Evolutionary conservation across 805 yeast genomes (phyloP).

Genomic region (Ogataea pini): DNA sequence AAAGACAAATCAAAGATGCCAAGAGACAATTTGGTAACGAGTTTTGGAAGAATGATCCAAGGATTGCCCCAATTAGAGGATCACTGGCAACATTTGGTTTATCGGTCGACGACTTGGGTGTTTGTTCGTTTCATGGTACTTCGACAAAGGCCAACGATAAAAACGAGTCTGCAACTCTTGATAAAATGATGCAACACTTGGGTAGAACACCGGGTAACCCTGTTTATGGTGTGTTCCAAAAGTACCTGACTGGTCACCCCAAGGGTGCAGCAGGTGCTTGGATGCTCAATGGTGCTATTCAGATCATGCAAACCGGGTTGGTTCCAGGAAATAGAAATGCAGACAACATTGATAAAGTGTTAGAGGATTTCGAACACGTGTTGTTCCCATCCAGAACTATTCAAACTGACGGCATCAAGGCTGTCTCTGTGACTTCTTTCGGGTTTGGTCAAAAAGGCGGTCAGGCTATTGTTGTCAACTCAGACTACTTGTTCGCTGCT

Average conservation of each 20-base stretch:
- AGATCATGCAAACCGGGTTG: conserved; percentile 85
- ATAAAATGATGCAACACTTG: conserved; percentile 89
- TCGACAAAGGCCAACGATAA: conserved; percentile 98
- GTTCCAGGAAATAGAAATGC: conserved; percentile 99
- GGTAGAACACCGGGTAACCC: conserved; percentile 99
- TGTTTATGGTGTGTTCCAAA: conserved; percentile 97
- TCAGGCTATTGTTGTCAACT: conserved; percentile 86
- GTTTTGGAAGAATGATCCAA: conserved; percentile 86
- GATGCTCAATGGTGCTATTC: conserved; percentile 99
- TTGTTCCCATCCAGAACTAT: conserved; percentile 92
- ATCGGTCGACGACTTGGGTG: conserved; percentile 92
- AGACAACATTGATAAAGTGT: conserved; percentile 83
- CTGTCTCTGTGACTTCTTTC: conserved; percentile 94
- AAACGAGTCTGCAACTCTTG: conserved; percentile 92
- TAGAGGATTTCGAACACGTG: conserved; percentile 84
- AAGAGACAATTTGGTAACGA: conserved; percentile 94
- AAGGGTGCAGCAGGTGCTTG: conserved; percentile 99
- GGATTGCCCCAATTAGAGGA: conserved; percentile 96
- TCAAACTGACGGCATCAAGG: conserved; percentile 96
- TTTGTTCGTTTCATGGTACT: conserved; percentile 99
- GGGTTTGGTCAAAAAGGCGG: conserved; percentile 99
- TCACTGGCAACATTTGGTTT: conserved; percentile 92
- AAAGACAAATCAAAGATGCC: conserved; percentile 82
- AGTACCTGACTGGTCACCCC: conserved; percentile 98
- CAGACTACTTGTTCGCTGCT: conserved; percentile 89